These are phyloP conservation scores for Phytophthora pisi DNA, from an alignment of 352 stramenopile genomes.

Conservation along the genomic window DNA sequence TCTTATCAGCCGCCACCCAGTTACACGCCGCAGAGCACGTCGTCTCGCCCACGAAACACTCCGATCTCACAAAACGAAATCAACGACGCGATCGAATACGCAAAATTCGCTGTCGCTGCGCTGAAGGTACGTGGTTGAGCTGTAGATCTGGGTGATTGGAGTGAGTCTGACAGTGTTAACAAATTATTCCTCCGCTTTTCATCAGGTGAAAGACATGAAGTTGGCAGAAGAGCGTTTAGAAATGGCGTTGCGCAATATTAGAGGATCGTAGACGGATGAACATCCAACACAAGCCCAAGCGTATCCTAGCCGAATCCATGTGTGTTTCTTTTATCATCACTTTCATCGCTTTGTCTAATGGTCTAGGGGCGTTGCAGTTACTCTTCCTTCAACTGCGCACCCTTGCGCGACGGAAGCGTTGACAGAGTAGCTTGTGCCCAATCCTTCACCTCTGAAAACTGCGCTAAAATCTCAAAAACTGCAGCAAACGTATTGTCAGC, in stretches of 20 bases:
- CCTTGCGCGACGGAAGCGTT: constrained; percentile 74
- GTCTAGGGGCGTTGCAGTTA: constrained; percentile 14
- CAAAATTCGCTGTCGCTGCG: constrained; percentile 82
- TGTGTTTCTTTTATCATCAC: constrained; percentile 11
- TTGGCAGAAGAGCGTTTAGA: constrained; percentile 79
- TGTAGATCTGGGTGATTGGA: not conserved
- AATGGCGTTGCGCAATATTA: constrained; percentile 71
- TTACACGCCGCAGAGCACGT: constrained; percentile 24
- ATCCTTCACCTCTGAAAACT: constrained; percentile 71
- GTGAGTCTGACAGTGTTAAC: not conserved
- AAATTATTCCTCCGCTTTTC: not conserved
- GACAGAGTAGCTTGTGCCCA: constrained; percentile 77
- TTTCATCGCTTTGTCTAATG: constrained; percentile 14
- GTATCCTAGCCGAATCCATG: constrained; percentile 7
- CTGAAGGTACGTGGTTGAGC: constrained; percentile 57
- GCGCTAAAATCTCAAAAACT: constrained; percentile 86
- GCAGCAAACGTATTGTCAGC: constrained; percentile 4
- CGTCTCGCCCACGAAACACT: constrained; percentile 38
- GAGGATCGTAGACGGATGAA: constrained; percentile 40
- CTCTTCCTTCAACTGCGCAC: constrained; percentile 59
- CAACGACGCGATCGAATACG: constrained; percentile 84
- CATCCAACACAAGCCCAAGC: constrained; percentile 1
- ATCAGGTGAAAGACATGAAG: constrained; percentile 82
- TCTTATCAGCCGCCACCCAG: constrained; percentile 26
- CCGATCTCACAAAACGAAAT: constrained; percentile 72